phyloP scores from a whole-genome alignment of 2,329 filamentous ascomycete genomes.

The Acephala macrosclerotiorum region DNA sequence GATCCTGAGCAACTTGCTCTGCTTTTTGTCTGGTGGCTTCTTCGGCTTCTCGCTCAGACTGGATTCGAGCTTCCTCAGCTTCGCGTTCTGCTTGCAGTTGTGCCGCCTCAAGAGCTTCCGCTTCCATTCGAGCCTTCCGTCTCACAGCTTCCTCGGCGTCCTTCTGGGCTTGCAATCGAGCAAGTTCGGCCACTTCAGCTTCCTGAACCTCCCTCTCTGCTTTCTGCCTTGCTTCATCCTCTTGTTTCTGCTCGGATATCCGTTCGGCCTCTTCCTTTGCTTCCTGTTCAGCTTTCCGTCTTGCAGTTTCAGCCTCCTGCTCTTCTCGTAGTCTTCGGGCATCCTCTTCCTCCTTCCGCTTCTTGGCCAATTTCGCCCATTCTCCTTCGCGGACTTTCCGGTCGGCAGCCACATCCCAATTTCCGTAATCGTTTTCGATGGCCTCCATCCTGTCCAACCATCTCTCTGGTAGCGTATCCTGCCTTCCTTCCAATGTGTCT shows the following conservation, averaged over 20 bases:
- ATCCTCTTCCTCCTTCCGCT: constrained; percentile 41
- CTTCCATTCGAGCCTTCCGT: constrained; percentile 23
- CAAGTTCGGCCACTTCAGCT: background rate
- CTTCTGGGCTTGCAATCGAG: constrained; percentile 3
- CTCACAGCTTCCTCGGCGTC: constrained; percentile 18
- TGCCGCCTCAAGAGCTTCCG: constrained; percentile 21
- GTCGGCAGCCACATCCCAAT: constrained; percentile 84
- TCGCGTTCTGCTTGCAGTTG: constrained; percentile 15
- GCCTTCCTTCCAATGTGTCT: constrained; percentile 82
- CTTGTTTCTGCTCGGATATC: constrained; percentile 19
- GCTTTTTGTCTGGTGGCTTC: background rate
- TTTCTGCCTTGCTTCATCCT: constrained; percentile 14
- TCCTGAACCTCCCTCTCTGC: constrained; percentile 12
- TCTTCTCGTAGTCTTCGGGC: constrained; percentile 34
- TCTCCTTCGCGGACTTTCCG: constrained; percentile 75
- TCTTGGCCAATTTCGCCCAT: constrained; percentile 46
- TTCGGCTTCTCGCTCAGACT: constrained; percentile 6
- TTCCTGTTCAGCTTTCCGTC: constrained; percentile 27
- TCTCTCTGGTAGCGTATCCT: constrained; percentile 82
- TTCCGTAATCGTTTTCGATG: constrained; percentile 78
- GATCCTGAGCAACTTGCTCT: constrained; percentile 7
- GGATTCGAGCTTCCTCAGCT: constrained; percentile 15
- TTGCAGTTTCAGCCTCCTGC: constrained; percentile 26
- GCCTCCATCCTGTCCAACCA: constrained; percentile 90
- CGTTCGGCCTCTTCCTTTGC: constrained; percentile 24